Base-by-base conservation (phyloP, 768 basidiomycete genomes). In the Trametes cingulata region DNA sequence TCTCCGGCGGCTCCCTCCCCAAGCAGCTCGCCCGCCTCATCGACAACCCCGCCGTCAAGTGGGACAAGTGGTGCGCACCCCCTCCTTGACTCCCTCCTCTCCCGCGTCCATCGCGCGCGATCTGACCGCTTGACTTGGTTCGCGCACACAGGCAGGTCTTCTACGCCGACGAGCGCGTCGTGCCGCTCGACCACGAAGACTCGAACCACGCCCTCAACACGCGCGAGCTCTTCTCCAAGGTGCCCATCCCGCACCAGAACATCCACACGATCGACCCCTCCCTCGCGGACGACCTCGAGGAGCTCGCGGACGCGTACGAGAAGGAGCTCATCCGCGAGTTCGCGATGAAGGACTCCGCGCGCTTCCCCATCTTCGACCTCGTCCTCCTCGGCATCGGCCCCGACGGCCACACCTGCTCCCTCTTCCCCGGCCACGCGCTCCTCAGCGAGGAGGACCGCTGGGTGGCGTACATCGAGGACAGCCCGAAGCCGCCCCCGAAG, bases 351-450 rank as follows among this genome's bases (percentile, higher is more conserved):
- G 93, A 98, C 72, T 81, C 94, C 5, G 96, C 96, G 17, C 88
- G 95, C 61, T 98, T 98, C 82, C 97, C 97, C 63, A 81, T 97
- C 52, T 98, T 99, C 74, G 97, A 99, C 72, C 85, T 99, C 71
- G 90, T 98, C 76, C 85, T 99, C 43, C 88, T 99, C 52, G 97
- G 97, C 49, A 87, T 95, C 83, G 97, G 97, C 29, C 92, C 91
- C 6, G 97, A 98, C 72, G 96, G 96, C n/a, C 97, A 99, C 79
- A 98, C 96, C 41, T 94, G 90, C 62, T 95, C 92, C 7, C 87
- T 99, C 66, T 99, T 99, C 85, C 97, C 97, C 9, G 90, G 82
- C n/a, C 96, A 98, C 71, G 76, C 74, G 37, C 82, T 98, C 39
- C 82, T 99, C 49, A 61, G 76, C n/a, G 96, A 97, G 76, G 83